phyloP scores from a whole-genome alignment of 148 eudicot genomes.

The Fagopyrum esculentum region DNA sequence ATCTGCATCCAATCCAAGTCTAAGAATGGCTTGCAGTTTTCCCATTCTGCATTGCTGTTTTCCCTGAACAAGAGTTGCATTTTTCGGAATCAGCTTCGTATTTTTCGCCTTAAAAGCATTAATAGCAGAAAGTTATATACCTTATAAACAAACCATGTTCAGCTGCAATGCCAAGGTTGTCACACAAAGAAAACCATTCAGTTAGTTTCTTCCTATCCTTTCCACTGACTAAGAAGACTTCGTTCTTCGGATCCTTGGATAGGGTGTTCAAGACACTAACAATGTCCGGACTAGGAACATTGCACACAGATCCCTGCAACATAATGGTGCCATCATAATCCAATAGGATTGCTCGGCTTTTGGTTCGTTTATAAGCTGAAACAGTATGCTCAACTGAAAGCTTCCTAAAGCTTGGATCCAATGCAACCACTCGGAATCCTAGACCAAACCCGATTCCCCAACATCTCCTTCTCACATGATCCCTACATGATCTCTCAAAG shows the following conservation, averaged over 20 bases:
- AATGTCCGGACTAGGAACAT: conserved; percentile 48
- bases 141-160: conserved; percentile 88
- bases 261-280: conserved; percentile 45
- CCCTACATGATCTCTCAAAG: conserved; percentile 74
- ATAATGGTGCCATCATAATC: conserved; percentile 81
- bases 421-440: conserved; percentile 69
- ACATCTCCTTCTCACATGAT: conserved; percentile 61
- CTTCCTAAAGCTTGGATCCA: conserved; percentile 74
- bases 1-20: conserved; percentile 57
- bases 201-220: conserved; percentile 42
- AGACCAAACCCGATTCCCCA: conserved; percentile 90
- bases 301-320: conserved; percentile 44
- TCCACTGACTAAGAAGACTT: conserved; percentile 74
- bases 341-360: conserved; percentile 63
- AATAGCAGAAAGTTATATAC: conserved; percentile 18
- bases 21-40: conserved; percentile 35
- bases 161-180: conserved; percentile 68
- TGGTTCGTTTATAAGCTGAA: conserved; percentile 69
- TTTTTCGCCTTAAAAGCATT: not conserved
- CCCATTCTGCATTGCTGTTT: conserved; percentile 38
- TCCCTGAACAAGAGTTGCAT: conserved; percentile 22
- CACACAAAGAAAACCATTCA: conserved; percentile 74
- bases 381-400: conserved; percentile 78
- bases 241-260: conserved; percentile 60
- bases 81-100: not conserved